Evolutionary conservation across 768 basidiomycete species (phyloP).

Genomic region (Hygrocybe coccinea): DNA sequence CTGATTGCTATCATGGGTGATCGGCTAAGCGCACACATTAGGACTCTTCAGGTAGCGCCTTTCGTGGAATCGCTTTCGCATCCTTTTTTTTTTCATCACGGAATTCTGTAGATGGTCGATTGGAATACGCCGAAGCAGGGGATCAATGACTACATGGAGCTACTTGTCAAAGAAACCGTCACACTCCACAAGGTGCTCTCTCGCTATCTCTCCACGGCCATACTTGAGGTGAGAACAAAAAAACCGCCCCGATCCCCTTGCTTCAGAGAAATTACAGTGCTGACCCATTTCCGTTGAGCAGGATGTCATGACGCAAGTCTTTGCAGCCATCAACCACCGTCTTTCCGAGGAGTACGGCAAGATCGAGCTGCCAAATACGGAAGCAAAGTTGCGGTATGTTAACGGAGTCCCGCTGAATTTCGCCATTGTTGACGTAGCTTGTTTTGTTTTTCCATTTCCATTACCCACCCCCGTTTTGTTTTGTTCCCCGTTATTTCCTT

Average conservation of each 20-base stretch:
- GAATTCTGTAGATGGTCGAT: conserved; percentile 58
- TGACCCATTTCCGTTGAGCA: conserved; percentile 30
- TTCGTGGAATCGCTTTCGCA: not conserved
- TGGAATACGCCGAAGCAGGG: conserved; percentile 67
- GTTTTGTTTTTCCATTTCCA: not conserved
- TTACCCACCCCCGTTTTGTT: not conserved
- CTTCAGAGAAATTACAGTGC: not conserved
- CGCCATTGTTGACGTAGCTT: not conserved
- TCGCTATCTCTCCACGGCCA: conserved; percentile 71
- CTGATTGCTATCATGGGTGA: conserved; percentile 98
- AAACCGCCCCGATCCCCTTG: too few species aligned
- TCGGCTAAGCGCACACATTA: conserved; percentile 79
- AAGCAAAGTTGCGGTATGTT: conserved; percentile 76
- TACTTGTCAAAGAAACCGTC: conserved; percentile 90
- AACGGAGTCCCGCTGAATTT: not conserved
- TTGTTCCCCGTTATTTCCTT: conserved; percentile 8
- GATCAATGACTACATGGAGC: conserved; percentile 86
- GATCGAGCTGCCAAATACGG: conserved; percentile 76
- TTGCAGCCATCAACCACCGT: conserved; percentile 87
- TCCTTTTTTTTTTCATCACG: too few species aligned
- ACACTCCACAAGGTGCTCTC: conserved; percentile 94
- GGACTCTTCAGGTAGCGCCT: conserved; percentile 60
- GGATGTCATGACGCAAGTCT: conserved; percentile 93
- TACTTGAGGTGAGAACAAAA: conserved; percentile 89
- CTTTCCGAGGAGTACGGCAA: conserved; percentile 80